phyloP scores from a whole-genome alignment of 257 asterid genomes.

The Lantana camara region DNA sequence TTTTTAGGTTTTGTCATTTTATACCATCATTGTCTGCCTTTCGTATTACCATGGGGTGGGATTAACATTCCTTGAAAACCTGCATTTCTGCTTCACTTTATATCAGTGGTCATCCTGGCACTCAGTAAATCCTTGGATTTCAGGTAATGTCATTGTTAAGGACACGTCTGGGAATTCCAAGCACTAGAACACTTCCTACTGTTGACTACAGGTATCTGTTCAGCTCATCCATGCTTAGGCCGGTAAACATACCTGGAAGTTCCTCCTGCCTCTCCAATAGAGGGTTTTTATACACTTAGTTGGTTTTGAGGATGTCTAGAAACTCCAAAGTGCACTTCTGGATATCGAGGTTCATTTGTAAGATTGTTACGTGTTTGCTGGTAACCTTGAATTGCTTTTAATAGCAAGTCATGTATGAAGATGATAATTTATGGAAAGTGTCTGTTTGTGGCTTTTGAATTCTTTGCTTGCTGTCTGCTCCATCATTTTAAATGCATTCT shows the following conservation, averaged over 20 bases:
- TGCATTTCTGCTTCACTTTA: conserved; percentile 4
- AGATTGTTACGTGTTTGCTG: neutral
- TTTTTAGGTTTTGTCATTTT: neutral
- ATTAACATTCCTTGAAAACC: neutral
- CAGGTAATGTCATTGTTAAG: conserved; percentile 62
- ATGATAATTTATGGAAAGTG: neutral
- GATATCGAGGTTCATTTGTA: neutral
- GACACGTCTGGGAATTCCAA: conserved; percentile 56
- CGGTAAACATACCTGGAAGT: neutral
- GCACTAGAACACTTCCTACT: conserved; percentile 49
- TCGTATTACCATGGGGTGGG: conserved; percentile 1
- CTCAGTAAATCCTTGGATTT: conserved; percentile 6
- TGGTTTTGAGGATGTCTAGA: neutral
- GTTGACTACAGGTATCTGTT: conserved; percentile 57
- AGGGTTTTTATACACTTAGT: neutral
- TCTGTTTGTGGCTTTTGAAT: neutral
- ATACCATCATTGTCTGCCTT: neutral
- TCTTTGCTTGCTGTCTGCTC: neutral
- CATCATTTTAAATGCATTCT: neutral
- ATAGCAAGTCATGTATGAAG: neutral
- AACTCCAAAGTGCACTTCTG: neutral
- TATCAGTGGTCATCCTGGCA: neutral
- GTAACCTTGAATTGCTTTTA: neutral
- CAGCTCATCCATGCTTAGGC: neutral
- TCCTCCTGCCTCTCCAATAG: neutral